Evolutionary conservation across 441 rosid genomes (phyloP), one percentile per base, ranked within the genome.

Genomic region (Populus hybrid): DNA sequence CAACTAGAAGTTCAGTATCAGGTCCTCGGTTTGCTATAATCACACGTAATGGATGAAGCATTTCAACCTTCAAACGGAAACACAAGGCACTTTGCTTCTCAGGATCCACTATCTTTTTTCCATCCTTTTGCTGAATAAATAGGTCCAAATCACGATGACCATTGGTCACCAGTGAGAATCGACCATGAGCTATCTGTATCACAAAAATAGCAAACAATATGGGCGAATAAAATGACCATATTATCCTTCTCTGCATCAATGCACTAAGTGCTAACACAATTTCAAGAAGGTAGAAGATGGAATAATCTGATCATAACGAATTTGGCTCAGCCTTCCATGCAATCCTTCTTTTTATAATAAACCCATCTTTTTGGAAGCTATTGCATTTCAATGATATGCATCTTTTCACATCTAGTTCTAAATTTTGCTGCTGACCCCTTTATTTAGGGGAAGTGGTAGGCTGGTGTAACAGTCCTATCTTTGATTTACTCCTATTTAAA

Each of bases 1-100:
- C 95, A 75, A 92, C 95, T 80, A 94, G 7, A 73, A 94, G 90
- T 76, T 92, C 97, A 12, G 88, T 86, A 82, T 92, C 97, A 12
- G 97, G 95, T 30, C 98, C 98, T 77, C 92, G 86, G 81, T 89
- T 86, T 46, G 94, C 81, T 71, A 91, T 85, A 36, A 90, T 86
- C 40, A 91, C 98, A 5, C 94, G 88, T 66, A 91, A 78, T 14
- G 97, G 97, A 57, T 94, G 97, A 83, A 91, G 91, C 97, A 92
- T 88, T 84, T 91, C 97, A 80, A 83, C 86, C 87, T 88, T 94
- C 80, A 92, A 69, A 38, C 91, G 87, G 76, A 85, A 88, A 78
- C 87, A 84, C 40, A 92, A 69, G 16, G 76, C 86, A 59, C 46
- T 73, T 84, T 88, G 97, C 84, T 89, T 89, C 66, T 88, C 93